Evolutionary conservation across 2,329 filamentous ascomycete genomes (phyloP), one percentile per base, ranked within the genome.

Genomic region (Arthrobotrys sphaeroides): DNA sequence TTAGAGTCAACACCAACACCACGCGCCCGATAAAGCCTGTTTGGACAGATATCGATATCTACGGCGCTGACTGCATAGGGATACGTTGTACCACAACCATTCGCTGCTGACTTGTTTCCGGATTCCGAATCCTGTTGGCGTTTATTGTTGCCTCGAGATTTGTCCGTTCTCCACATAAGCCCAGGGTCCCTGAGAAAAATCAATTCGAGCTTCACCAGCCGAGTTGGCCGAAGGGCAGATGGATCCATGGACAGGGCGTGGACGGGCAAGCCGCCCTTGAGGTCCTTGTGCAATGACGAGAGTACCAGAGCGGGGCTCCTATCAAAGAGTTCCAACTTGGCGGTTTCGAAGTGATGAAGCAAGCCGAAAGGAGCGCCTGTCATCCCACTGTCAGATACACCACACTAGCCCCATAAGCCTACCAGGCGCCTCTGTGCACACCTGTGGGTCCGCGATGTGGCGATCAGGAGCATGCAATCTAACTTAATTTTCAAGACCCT

Each of bases 401-500:
- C 51, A 31, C 47, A 38, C 45, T 12, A 61, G 43, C 43, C 59
- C 38, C 55, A 62, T 51, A 47, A 59, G 57, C 57, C 67, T 72
- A 72, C 67, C 57, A 51, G 18, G 31, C 57, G 40, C 57, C 40
- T 36, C 45, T 45, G 28, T 26, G 36, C 33, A 38, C 6, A 18
- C 24, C 38, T 10, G 67, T 72, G 67, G 67, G 67, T 72, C 67
- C 20, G n/a, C n/a, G 53, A 26, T 64, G 62, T 68, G 62, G 55
- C 62, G 62, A 74, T 74, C 70, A 74, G 70, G 70, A 74, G 45
- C 36, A 67, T 74, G 62, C 70, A 74, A 67, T 67, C 62, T 68
- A 68, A 73, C 51, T 66, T 73, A 53, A 60, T 73, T 60, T 24
- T 64, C 36, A 36, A 24, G 22, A 53, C 55, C 62, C 62, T 55